Evolutionary conservation across 441 rosid species (phyloP).

Genomic region (Brassica hybrid): DNA sequence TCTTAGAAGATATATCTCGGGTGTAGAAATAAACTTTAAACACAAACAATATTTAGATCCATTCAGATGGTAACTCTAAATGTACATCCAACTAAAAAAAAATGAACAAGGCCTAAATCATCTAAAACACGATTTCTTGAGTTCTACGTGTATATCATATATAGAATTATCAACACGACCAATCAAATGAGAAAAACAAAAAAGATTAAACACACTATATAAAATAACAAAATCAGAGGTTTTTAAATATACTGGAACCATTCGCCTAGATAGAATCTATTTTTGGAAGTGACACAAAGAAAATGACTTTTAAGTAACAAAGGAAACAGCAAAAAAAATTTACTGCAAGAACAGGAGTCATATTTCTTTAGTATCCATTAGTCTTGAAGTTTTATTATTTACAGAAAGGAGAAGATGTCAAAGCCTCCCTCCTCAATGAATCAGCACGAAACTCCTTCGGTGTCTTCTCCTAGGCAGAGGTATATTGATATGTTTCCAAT

Average conservation of each 20-base stretch:
- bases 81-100: background rate
- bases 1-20: background rate
- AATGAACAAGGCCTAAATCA: background rate
- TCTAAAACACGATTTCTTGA: background rate
- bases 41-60: background rate
- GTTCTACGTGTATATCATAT: slow-evolving; percentile 7
- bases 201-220: background rate
- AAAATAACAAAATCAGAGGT: background rate
- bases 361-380: background rate
- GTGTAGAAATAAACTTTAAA: background rate
- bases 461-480: slow-evolving; percentile 43
- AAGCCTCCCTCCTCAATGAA: slow-evolving; percentile 61
- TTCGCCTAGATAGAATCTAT: background rate
- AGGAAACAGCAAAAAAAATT: background rate
- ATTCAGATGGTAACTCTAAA: background rate
- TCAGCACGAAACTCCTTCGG: slow-evolving; percentile 35
- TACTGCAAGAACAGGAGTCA: background rate
- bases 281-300: background rate
- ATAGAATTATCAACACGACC: background rate
- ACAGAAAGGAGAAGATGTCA: slow-evolving; percentile 61
- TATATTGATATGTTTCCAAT: background rate
- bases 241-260: background rate
- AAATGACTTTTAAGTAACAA: background rate
- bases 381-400: background rate
- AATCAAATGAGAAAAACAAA: slow-evolving; percentile 9